phyloP scores from a whole-genome alignment of 805 yeast genomes.

The Metschnikowia lochheadii region DNA sequence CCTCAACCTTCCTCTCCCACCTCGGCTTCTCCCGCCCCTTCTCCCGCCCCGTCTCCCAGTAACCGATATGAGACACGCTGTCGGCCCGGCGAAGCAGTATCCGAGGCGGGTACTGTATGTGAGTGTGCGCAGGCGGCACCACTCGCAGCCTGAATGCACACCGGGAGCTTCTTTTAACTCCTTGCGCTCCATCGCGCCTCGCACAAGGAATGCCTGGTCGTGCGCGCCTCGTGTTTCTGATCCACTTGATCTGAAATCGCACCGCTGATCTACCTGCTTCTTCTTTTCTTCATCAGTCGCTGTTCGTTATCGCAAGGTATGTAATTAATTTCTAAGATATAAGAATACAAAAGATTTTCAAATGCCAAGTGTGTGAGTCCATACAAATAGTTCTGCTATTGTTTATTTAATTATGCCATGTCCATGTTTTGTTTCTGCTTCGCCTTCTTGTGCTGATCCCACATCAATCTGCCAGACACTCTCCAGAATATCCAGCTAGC shows the following conservation, averaged over 20 bases:
- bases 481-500: no score
- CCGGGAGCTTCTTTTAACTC: slow-evolving; percentile 1
- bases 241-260: slow-evolving; percentile 10
- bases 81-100: not conserved
- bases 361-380: no score
- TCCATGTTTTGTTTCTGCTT: no score
- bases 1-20: not conserved
- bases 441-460: no score
- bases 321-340: slow-evolving; percentile 3
- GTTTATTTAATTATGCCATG: no score
- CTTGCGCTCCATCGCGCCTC: slow-evolving; percentile 5
- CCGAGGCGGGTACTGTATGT: not conserved
- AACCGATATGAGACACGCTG: not conserved
- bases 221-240: slow-evolving; percentile 15
- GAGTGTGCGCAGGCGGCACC: not conserved
- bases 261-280: slow-evolving; percentile 7
- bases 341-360: not conserved
- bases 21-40: no score
- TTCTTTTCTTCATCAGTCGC: slow-evolving; percentile 16
- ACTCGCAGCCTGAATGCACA: not conserved
- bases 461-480: no score
- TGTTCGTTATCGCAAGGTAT: slow-evolving; percentile 23
- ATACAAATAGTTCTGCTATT: no score
- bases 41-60: no score
- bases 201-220: slow-evolving; percentile 10